These are phyloP conservation scores for Pseudocercospora cruenta DNA, from an alignment of 2,329 filamentous ascomycete genomes.

Conservation along the genomic window DNA sequence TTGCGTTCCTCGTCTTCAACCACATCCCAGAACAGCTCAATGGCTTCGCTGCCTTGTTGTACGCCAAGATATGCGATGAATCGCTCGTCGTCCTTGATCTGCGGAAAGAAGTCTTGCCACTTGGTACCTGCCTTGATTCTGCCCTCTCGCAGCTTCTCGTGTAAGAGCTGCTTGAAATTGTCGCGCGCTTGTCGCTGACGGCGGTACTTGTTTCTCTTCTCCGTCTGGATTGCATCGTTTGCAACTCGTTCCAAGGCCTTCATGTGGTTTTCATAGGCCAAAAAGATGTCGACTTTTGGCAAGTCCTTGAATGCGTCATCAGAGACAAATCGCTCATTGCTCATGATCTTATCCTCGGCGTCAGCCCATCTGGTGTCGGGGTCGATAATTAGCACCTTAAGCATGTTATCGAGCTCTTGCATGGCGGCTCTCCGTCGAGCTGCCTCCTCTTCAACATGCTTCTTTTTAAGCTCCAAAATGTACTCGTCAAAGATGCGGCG, in stretches of 20 bases:
- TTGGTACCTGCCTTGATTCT: slow-evolving; percentile 89
- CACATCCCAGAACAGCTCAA: slow-evolving; percentile 95
- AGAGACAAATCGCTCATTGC: slow-evolving; percentile 73
- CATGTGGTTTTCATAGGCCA: slow-evolving; percentile 92
- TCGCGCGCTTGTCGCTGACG: slow-evolving; percentile 87
- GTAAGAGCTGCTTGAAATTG: slow-evolving; percentile 72
- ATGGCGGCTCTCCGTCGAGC: slow-evolving; percentile 76
- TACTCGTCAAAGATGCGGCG: slow-evolving; percentile 94
- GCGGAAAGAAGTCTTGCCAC: slow-evolving; percentile 79
- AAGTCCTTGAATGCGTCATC: slow-evolving; percentile 86
- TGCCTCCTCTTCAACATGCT: slow-evolving; percentile 75
- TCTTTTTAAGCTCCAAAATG: slow-evolving; percentile 78
- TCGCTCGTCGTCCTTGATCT: slow-evolving; percentile 78
- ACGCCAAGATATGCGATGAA: slow-evolving; percentile 85
- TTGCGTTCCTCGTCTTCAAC: slow-evolving; percentile 87
- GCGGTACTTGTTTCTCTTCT: slow-evolving; percentile 79
- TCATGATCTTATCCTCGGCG: slow-evolving; percentile 79
- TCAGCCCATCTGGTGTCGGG: slow-evolving; percentile 95
- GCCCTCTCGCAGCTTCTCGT: slow-evolving; percentile 72
- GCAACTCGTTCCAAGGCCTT: slow-evolving; percentile 87
- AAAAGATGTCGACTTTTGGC: slow-evolving; percentile 86
- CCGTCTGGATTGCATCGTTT: slow-evolving; percentile 86
- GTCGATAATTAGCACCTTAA: slow-evolving; percentile 81
- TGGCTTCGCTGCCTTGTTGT: slow-evolving; percentile 56
- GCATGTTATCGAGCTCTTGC: slow-evolving; percentile 76